Base-by-base conservation (phyloP, 768 basidiomycete genomes). In the Trametes villosa region DNA sequence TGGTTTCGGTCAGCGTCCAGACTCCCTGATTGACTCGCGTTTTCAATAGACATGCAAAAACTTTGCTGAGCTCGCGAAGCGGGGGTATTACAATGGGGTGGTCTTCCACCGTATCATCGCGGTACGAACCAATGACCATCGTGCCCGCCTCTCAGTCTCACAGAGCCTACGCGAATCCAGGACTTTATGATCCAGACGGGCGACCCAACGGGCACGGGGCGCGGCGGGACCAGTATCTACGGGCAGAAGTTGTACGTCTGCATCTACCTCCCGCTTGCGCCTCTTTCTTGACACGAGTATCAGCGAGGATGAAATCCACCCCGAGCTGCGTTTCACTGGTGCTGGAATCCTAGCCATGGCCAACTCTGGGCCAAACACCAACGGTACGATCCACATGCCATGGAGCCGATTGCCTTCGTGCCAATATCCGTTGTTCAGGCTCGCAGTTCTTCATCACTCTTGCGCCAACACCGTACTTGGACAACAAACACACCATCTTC, bases 161-260 rank as follows among this genome's bases (percentile, higher is more conserved):
- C 45, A 27, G 12, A 22, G 27, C 46, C 30, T 17, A 3, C 34
- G 33, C 56, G 33, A 48, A 48, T 33, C 22, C 68, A 96, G 89
- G 95, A 96, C 71, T 98, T 98, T 70, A 98, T 98, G 96, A 87
- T 97, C 17, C 96, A 99, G 78, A 88, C 85, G 29, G 96, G 96
- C 41, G 95, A 96, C 72, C 96, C 96, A 12, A 96, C 95, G 17
- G 96, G 96, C 26, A 98, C 96, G 1, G 96, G 96, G 27, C 79
- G 92, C 68, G 96, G 96, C 33, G 92, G 92, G 40, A 91, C 89
- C 27, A 93, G 92, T 67, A 92, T 93, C 64, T 94, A 91, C 67
- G 93, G 91, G 44, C 89, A 87, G 70, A 92, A 88, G 76, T 98
- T 92, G 90, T 91, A 68, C 60, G 87, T 81, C 4, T 9, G 8